Base-by-base conservation (phyloP, 108 stramenopile genomes). In the Cyclotella kingstonii region DNA sequence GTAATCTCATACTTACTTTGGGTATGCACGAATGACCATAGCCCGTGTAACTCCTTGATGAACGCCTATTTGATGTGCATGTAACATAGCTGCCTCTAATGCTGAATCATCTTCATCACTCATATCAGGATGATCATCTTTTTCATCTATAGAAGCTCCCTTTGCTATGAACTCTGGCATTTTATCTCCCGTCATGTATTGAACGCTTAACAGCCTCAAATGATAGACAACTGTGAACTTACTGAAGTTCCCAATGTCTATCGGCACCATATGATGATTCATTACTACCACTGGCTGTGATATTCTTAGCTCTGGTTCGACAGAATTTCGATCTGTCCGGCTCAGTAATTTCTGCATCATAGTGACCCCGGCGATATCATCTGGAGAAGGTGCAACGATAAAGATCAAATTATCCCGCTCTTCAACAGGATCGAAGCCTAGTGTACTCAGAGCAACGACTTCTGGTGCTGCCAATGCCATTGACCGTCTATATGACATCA, bases 21-120 rank as follows among this genome's bases (percentile, higher is more conserved):
- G 93, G 64, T 88, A 94, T 43, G 90, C 85, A 49, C 93, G 67
- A 46, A 91, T 88, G 11, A 94, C 88, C 90, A 94, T 90, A 14
- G 93, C 93, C 28, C 93, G 59, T 0, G 93, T 94, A 10, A 84
- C 72, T 36, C 89, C 88, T 64, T 86, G 86, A 45, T 84, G 85
- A 43, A 81, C 66, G 3, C 86, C 91, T 35, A 82, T 60, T 52
- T 87, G 81, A 51, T 78, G 82, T 22, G 92, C 92, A 49, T 86
- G 86, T 48, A 80, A 73, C 86, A 92, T 84, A 6, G 87, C 87
- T 21, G 84, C 87, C 55, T 88, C 86, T 48, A 94, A 65, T 2
- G 80, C 84, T 23, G 68, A 87, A 58, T 88, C 87, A 14, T 73
- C 76, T 30, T 63, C 66, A 42, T 60, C 53, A 19, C 54, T 65